A percentile compares a stretch with the other conserved stretches of the same genome.
phyloP scores from a whole-genome alignment of 495 filamentous ascomycete genomes.

The Aspergillus egyptiacus region DNA sequence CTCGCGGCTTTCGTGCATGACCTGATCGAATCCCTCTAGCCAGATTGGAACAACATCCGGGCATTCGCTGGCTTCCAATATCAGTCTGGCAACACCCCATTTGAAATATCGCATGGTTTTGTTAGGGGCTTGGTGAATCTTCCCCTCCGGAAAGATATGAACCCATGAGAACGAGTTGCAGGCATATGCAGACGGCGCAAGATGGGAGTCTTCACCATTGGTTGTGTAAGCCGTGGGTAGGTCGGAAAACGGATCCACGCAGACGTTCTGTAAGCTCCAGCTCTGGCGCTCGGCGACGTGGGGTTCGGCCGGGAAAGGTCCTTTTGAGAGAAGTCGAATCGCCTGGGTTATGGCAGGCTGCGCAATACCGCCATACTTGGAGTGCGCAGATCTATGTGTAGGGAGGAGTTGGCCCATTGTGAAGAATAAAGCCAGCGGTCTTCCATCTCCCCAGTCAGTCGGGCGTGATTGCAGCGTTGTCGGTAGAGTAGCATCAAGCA shows the following conservation, averaged over 20 bases:
- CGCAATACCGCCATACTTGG: constrained; percentile 63
- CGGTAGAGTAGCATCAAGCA: not conserved
- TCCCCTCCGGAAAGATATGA: constrained; percentile 93
- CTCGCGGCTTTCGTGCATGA: constrained; percentile 75
- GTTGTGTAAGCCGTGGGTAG: constrained; percentile 45
- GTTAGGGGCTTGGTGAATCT: constrained; percentile 77
- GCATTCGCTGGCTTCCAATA: constrained; percentile 75
- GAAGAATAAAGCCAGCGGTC: constrained; percentile 68
- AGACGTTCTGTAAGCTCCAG: constrained; percentile 38
- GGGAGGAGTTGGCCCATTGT: constrained; percentile 81
- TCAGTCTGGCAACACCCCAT: constrained; percentile 86
- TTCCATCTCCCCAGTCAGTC: constrained; percentile 21
- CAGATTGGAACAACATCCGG: constrained; percentile 92
- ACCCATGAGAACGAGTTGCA: constrained; percentile 69
- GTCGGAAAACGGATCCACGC: constrained; percentile 45
- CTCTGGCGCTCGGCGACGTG: constrained; percentile 34
- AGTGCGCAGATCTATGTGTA: constrained; percentile 74
- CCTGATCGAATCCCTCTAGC: constrained; percentile 74
- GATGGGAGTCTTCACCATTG: constrained; percentile 51
- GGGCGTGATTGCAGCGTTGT: not conserved
- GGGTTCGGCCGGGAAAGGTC: constrained; percentile 45
- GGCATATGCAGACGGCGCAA: constrained; percentile 53
- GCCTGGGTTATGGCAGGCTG: constrained; percentile 85
- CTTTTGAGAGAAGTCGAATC: constrained; percentile 71
- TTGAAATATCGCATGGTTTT: constrained; percentile 92